Percentiles rank a stretch among this genome's conserved stretches.
Evolutionary conservation across 768 basidiomycete genomes (phyloP).

Genomic region (Mycena indigotica): DNA sequence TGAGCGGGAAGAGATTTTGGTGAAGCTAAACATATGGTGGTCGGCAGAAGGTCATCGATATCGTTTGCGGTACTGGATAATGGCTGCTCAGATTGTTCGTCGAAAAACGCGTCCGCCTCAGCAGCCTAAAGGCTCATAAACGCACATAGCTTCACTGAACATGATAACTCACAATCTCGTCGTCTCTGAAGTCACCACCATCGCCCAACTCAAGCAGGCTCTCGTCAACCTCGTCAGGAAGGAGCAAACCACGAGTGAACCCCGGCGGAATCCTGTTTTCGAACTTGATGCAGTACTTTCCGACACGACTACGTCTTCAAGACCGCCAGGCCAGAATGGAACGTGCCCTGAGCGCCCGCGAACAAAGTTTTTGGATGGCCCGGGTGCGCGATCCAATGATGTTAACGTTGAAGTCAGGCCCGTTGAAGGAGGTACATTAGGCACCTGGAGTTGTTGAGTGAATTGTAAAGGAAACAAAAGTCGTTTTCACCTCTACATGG

Average conservation of each 20-base stretch:
- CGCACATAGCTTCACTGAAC: not conserved
- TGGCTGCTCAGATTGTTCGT: conserved; percentile 21
- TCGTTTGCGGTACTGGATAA: conserved; percentile 36
- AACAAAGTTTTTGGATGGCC: conserved; percentile 78
- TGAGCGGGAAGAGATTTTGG: not conserved
- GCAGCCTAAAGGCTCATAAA: conserved; percentile 6
- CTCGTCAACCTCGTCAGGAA: conserved; percentile 64
- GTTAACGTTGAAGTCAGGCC: conserved; percentile 88
- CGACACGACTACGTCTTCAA: conserved; percentile 60
- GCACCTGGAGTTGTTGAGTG: conserved; percentile 43
- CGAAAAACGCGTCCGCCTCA: conserved; percentile 18
- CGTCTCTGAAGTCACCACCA: conserved; percentile 10
- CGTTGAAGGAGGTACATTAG: conserved; percentile 56
- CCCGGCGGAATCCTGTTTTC: conserved; percentile 74
- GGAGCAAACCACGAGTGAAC: conserved; percentile 73
- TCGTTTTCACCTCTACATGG: conserved; percentile 69
- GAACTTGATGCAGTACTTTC: conserved; percentile 23
- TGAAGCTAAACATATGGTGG: conserved; percentile 39
- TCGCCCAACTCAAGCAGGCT: conserved; percentile 37
- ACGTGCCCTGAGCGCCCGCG: conserved; percentile 91
- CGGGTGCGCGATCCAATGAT: conserved; percentile 83
- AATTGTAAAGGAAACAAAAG: not conserved
- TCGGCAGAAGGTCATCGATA: conserved; percentile 81
- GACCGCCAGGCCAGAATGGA: conserved; percentile 93
- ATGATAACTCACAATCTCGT: conserved; percentile 14